These are phyloP conservation scores for Volvariella volvacea DNA, from an alignment of 1,284 basidiomycete species.

Conservation along the genomic window DNA sequence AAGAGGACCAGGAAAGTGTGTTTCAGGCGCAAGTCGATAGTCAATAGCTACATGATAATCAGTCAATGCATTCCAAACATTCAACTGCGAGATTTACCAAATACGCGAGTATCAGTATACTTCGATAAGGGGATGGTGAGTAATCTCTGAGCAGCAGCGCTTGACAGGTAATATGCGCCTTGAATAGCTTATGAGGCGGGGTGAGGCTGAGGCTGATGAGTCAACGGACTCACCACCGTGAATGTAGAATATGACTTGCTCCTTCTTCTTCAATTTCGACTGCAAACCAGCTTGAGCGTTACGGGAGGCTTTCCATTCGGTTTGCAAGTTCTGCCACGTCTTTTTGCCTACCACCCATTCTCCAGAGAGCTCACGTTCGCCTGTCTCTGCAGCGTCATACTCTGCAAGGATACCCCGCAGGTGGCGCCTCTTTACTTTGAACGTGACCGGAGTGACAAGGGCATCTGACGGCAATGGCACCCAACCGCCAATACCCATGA, in stretches of 20 bases:
- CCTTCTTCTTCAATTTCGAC: constrained; percentile 41
- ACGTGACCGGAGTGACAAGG: constrained; percentile 92
- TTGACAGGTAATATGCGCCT: constrained; percentile 93
- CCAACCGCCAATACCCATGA: constrained; percentile 78
- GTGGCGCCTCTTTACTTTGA: constrained; percentile 68
- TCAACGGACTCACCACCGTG: constrained; percentile 69
- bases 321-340: constrained; percentile 84
- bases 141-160: constrained; percentile 88
- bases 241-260: constrained; percentile 86
- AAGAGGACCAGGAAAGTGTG: constrained; percentile 88
- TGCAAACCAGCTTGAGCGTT: constrained; percentile 11
- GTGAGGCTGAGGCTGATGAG: constrained; percentile 1
- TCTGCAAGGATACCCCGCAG: constrained; percentile 75
- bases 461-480: constrained; percentile 91
- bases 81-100: constrained; percentile 51
- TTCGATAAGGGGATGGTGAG: constrained; percentile 92
- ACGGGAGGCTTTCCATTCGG: constrained; percentile 65
- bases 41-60: constrained; percentile 64
- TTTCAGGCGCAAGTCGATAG: constrained; percentile 94
- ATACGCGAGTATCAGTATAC: constrained; percentile 88
- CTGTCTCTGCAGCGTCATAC: constrained; percentile 69
- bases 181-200: not conserved
- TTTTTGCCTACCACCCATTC: constrained; percentile 96
- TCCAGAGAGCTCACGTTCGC: constrained; percentile 76
- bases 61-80: constrained; percentile 8